phyloP scores from a whole-genome alignment of 768 basidiomycete species.

The Cytidiella melzeri region DNA sequence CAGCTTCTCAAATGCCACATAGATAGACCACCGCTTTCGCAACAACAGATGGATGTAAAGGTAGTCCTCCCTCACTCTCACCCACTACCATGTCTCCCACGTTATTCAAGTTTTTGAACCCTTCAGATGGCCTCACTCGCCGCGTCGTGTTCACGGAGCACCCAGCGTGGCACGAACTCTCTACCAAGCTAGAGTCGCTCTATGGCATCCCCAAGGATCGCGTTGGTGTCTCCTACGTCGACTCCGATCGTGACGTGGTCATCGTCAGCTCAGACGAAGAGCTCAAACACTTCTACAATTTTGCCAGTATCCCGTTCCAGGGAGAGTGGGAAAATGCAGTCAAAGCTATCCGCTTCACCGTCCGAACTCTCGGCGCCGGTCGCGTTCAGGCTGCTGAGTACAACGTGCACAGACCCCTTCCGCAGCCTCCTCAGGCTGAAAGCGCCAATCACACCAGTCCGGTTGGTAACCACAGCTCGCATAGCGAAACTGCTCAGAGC shows the following conservation, averaged over 20 bases:
- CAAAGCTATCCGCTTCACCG: constrained; percentile 49
- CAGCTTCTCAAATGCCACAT: too few relatives aligned
- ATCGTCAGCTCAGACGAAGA: constrained; percentile 71
- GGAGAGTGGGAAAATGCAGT: constrained; percentile 13
- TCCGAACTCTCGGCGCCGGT: constrained; percentile 47
- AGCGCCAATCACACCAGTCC: constrained; percentile 32
- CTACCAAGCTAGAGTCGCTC: constrained; percentile 47
- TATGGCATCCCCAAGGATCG: constrained; percentile 45
- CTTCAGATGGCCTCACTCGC: constrained; percentile 43
- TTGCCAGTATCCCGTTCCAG: too few relatives aligned
- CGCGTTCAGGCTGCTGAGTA: constrained; percentile 28
- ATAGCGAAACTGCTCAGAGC: too few relatives aligned
- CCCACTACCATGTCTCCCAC: constrained; percentile 35
- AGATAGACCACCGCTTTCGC: too few relatives aligned
- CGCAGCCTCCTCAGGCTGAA: constrained; percentile 28
- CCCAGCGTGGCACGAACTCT: constrained; percentile 50
- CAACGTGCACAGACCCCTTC: constrained; percentile 27
- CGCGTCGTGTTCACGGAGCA: constrained; percentile 40
- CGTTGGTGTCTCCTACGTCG: constrained; percentile 61
- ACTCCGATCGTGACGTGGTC: constrained; percentile 62
- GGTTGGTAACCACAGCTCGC: constrained; percentile 19
- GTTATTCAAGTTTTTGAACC: constrained; percentile 56
- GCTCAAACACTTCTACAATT: constrained; percentile 53
- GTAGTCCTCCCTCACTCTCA: too few relatives aligned
- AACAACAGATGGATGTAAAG: too few relatives aligned